Evolutionary conservation across 202 grass and related monocot genomes (phyloP), one percentile per base, ranked within the genome.

Genomic region (Hordeum pubiflorum): DNA sequence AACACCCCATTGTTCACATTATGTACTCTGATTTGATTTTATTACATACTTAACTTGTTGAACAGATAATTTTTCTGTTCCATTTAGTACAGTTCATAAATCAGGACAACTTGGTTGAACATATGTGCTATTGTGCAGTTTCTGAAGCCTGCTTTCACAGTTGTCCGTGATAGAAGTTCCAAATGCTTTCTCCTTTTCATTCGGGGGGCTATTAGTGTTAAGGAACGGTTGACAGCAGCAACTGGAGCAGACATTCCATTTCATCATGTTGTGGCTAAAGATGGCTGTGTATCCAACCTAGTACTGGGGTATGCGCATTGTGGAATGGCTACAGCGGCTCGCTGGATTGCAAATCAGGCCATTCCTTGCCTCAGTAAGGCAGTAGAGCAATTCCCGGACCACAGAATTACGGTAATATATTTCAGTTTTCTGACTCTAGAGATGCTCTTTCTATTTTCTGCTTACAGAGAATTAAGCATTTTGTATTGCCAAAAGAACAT

Each of bases 151-250:
- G 46, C 87, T 33, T 99, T 93, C 73, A 93, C 93, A 27, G 74
- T 96, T 71, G 89, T 99, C 9, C 63, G 62, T 20, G 91, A 96
- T 75, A 75, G 63, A 87, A 86, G 74, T 74, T 86, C 83, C 36
- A 87, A 93, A 87, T 87, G 86, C 43, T 85, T 99, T 84, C 75
- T 99, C 82, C 91, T 96, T 85, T 82, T 99, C 64, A 99, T 99
- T 64, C 90, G 93, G 23, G 97, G 97, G 59, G 93, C 97, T 27
- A 89, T 96, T 52, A 93, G 93, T 69, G 54, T 99, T 50, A 91
- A 90, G 83, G 93, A 99, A 52, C 77, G 91, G 15, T 44, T 99
- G 81, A 99, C 97, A 36, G 93, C 93, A 56, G 89, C 97, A 82
- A 96, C 87, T 43, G 87, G 93, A 38, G 74, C 83, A 65, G 83